Base-by-base conservation (phyloP, 306 rosid genomes). In the Sphenostylis stenocarpa region DNA sequence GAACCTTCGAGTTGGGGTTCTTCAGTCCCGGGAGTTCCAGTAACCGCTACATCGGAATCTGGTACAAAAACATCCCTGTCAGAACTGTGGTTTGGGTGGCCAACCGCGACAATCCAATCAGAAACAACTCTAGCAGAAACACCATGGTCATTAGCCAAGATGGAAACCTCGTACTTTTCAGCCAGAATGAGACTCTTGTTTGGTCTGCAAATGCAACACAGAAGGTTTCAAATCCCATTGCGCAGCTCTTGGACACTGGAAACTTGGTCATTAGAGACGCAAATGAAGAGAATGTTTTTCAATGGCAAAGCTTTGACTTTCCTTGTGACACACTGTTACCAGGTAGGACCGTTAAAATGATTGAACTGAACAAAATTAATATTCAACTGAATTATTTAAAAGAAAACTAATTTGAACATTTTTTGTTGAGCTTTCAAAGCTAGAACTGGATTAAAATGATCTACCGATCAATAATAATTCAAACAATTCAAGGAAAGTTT, bases 271-370 rank as follows among this genome's bases (percentile, higher is more conserved):
- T 62, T 0, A 62, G 1, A 33, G 45, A 60, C 16, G 43, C 28
- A 19, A 19, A 61, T 0, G 16, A 62, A n/a, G 68, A 34, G 26
- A 17, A 12, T 33, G 21, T 7, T 60, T 33, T 62, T n/a, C 26
- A 33, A 17, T 62, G 68, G 68, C 68, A 62, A 34, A 62, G 68
- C 68, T 62, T 34, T 17, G 68, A 62, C 16, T 6, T n/a, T 62
- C 68, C 68, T 3, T 34, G 26, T n/a, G 45, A 62, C 16, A 62
- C 45, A 4, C 24, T 62, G 0, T 33, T 62, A 10, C 4, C 68
- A 1, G 43, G 28, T 26, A 26, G 28, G 28, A n/a, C n/a, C n/a
- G 28, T 26, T 26, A 26, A 26, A n/a, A 26, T 1, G 28, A 26
- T 26, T 26, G 28, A 26, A 26, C 28, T 26, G 28, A 26, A 26